A percentile compares a stretch with the other conserved stretches of the same genome.
Conservation (phyloP, 352 stramenopile species). For the Pilasporangium apinafurcum region DNA sequence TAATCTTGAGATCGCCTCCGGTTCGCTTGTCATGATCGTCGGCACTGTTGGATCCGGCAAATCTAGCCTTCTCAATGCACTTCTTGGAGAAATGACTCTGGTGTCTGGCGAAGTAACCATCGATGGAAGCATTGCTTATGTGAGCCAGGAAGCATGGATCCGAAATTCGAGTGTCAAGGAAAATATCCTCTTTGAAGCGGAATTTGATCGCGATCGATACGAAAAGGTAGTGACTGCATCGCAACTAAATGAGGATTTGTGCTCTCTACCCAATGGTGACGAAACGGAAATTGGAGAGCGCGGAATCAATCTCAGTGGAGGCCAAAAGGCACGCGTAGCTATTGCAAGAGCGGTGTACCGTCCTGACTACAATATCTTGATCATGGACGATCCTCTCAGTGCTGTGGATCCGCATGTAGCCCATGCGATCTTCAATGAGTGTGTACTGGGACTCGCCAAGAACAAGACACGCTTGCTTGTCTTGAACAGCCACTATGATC, state of each 20-base stretch:
- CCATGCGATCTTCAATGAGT: conserved; percentile 89
- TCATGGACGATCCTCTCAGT: conserved; percentile 93
- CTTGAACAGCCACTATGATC: conserved; percentile 89
- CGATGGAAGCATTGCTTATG: conserved; percentile 58
- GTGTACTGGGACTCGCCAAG: conserved; percentile 60
- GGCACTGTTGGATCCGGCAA: conserved; percentile 46
- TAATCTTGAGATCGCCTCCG: conserved; percentile 53
- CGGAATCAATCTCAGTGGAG: conserved; percentile 53
- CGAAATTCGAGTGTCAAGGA: conserved; percentile 84
- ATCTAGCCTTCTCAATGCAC: conserved; percentile 39
- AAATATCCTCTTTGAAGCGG: conserved; percentile 86
- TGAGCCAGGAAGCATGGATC: conserved; percentile 90
- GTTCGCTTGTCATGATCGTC: conserved; percentile 48
- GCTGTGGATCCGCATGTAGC: conserved; percentile 94
- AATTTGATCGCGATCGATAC: conserved; percentile 30
- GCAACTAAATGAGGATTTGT: conserved; percentile 31
- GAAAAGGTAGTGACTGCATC: conserved; percentile 21
- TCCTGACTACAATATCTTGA: conserved; percentile 77
- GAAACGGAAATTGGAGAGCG: conserved; percentile 52
- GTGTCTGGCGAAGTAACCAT: conserved; percentile 13
- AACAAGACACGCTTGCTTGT: conserved; percentile 85
- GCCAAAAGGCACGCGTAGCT: conserved; percentile 68
- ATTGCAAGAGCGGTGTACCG: conserved; percentile 90
- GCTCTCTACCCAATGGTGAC: conserved; percentile 55
- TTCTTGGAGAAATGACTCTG: conserved; percentile 44